phyloP scores from a whole-genome alignment of 1,139 yeast genomes.

The Trichomonascaceae sp. region DNA sequence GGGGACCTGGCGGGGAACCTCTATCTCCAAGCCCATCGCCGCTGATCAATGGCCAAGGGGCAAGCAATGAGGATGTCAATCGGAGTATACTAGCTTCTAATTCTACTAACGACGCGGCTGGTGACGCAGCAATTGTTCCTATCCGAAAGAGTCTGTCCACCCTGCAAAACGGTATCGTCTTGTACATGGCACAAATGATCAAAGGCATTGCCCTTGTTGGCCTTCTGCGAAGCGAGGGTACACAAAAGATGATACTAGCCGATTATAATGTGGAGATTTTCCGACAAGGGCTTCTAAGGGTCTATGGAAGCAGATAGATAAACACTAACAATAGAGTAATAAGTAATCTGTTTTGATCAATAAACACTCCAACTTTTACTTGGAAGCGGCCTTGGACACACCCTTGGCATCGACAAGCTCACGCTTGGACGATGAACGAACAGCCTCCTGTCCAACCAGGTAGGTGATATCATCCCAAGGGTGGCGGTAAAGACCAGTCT shows the following conservation, averaged over 20 bases:
- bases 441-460: conserved; percentile 27
- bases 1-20: too few relatives aligned
- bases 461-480: conserved; percentile 38
- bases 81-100: neutral
- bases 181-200: conserved; percentile 83
- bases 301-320: conserved; percentile 33
- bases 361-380: conserved; percentile 7
- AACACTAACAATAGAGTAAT: neutral
- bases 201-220: conserved; percentile 88
- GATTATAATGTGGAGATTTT: conserved; percentile 83
- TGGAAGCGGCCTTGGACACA: conserved; percentile 20
- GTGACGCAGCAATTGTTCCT: conserved; percentile 11
- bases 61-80: conserved; percentile 3
- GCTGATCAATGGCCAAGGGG: conserved; percentile 4
- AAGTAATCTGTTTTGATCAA: neutral
- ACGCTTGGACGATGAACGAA: conserved; percentile 19
- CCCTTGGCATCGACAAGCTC: conserved; percentile 26
- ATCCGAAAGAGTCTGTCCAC: conserved; percentile 57
- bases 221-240: conserved; percentile 48
- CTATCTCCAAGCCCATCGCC: too few relatives aligned
- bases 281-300: conserved; percentile 62
- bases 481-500: conserved; percentile 35
- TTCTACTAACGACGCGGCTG: neutral
- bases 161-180: conserved; percentile 67
- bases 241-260: conserved; percentile 47